phyloP scores from a whole-genome alignment of 495 filamentous ascomycete species.

The Aspergillus diversus region DNA sequence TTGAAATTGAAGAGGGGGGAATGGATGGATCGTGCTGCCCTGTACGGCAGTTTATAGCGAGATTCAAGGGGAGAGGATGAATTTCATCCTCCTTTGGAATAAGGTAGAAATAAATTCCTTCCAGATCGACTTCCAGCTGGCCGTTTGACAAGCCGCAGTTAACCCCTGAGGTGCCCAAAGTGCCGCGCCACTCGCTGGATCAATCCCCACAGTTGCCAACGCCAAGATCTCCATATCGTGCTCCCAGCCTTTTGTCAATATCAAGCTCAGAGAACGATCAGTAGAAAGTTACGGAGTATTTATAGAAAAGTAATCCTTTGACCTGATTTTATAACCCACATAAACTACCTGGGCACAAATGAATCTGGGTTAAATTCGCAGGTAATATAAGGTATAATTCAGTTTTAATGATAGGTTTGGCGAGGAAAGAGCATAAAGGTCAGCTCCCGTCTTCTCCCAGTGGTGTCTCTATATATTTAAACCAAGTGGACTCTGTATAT shows the following conservation, averaged over 20 bases:
- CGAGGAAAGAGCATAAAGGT: no score
- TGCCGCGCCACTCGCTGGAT: constrained; percentile 43
- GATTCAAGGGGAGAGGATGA: constrained; percentile 15
- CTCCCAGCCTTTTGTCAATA: background rate
- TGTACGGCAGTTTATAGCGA: constrained; percentile 10
- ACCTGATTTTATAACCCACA: no score
- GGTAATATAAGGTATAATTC: no score
- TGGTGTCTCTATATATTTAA: background rate
- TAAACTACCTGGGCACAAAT: no score
- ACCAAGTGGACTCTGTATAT: no score
- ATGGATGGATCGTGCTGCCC: constrained; percentile 7
- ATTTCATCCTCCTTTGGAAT: constrained; percentile 25
- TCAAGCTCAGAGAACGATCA: no score
- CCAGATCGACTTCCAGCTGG: constrained; percentile 38
- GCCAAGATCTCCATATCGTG: constrained; percentile 24
- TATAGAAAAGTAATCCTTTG: no score
- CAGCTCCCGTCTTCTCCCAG: no score
- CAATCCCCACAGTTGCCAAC: constrained; percentile 27
- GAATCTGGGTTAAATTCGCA: no score
- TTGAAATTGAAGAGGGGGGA: constrained; percentile 13
- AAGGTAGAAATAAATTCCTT: constrained; percentile 25
- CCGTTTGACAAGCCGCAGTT: constrained; percentile 40
- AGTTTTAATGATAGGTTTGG: no score
- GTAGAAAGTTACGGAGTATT: no score
- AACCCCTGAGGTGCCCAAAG: constrained; percentile 47